phyloP scores from a whole-genome alignment of 2,329 filamentous ascomycete genomes.

The Colletotrichum godetiae region DNA sequence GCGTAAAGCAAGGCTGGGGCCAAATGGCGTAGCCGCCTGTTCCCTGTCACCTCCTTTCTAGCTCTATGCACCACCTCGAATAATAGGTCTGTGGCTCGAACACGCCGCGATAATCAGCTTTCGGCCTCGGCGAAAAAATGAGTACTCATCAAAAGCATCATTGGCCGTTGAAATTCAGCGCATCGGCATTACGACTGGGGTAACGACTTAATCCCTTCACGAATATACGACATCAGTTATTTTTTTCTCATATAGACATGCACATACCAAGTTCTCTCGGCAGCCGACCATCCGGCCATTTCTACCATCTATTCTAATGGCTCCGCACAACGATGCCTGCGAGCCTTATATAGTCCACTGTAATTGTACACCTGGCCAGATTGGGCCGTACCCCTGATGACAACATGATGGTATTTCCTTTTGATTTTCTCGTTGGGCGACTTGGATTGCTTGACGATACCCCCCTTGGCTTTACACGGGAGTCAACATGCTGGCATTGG shows the following conservation, averaged over 20 bases:
- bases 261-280: background rate
- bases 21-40: constrained; percentile 15
- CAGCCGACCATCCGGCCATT: background rate
- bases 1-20: constrained; percentile 62
- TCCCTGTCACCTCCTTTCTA: background rate
- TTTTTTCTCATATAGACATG: background rate
- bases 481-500: background rate
- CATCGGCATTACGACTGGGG: constrained; percentile 26
- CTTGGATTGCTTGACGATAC: constrained; percentile 18
- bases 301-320: background rate
- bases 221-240: constrained; percentile 30
- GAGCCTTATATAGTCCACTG: background rate
- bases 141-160: background rate
- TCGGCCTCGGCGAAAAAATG: background rate
- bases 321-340: background rate
- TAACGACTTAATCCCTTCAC: constrained; percentile 23
- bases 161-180: background rate
- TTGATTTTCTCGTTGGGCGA: background rate
- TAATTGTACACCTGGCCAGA: constrained; percentile 5
- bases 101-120: background rate
- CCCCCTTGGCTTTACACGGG: background rate
- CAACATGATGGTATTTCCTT: background rate
- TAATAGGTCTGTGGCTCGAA: background rate
- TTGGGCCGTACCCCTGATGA: background rate
- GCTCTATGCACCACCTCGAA: background rate